Conservation (phyloP, 805 yeast species). For the Candida incommunis region DNA sequence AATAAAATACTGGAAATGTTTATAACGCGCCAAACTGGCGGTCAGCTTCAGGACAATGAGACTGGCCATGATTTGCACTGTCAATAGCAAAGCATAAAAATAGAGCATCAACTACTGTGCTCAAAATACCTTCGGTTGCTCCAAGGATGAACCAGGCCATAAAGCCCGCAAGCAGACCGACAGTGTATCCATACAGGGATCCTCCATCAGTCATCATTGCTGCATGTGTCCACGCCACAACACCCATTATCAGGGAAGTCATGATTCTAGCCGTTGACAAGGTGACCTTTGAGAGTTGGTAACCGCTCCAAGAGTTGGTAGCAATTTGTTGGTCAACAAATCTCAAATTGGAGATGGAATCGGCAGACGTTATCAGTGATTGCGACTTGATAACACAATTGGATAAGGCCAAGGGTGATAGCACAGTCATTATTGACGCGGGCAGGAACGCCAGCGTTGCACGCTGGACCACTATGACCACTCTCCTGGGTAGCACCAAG, state of each 20-base stretch:
- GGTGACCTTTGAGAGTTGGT: conserved; percentile 23
- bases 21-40: neutral
- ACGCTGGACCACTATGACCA: conserved; percentile 13
- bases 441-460: conserved; percentile 14
- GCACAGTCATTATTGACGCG: conserved; percentile 16
- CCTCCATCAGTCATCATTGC: conserved; percentile 21
- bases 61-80: conserved; percentile 5
- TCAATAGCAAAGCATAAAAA: conserved; percentile 25
- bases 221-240: conserved; percentile 27
- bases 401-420: conserved; percentile 25
- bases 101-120: conserved; percentile 22
- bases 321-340: conserved; percentile 7
- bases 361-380: conserved; percentile 21
- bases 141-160: conserved; percentile 30
- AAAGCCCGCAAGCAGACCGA: conserved; percentile 25
- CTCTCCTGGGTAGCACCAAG: conserved; percentile 21
- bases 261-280: conserved; percentile 23
- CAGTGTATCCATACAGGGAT: conserved; percentile 25
- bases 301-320: conserved; percentile 19
- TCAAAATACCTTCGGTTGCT: conserved; percentile 26
- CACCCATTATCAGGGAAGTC: conserved; percentile 23
- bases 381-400: conserved; percentile 22
- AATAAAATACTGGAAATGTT: neutral
- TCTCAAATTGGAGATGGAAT: conserved; percentile 11
- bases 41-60: conserved; percentile 1